Evolutionary conservation across 352 stramenopile genomes (phyloP).

Genomic region (Phytophthora palmivora): DNA sequence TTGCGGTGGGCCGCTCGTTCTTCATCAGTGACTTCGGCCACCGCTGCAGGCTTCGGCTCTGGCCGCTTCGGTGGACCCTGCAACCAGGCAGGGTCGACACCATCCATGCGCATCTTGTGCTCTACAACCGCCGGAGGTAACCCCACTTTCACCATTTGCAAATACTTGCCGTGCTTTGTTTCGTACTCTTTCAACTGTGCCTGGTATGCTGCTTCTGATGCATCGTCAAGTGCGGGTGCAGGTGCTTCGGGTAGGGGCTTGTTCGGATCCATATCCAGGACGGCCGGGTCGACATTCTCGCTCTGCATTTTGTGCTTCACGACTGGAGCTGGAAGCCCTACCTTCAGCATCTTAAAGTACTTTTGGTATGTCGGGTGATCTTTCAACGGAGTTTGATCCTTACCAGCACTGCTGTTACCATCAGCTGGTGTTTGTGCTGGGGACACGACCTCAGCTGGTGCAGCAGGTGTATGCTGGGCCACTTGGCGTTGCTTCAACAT

Average conservation of each 20-base stretch:
- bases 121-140: conserved; percentile 70
- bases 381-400: conserved; percentile 55
- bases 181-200: conserved; percentile 67
- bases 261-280: conserved; percentile 73
- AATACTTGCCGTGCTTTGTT: conserved; percentile 72
- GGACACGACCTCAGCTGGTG: conserved; percentile 4
- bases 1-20: conserved; percentile 63
- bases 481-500: conserved; percentile 52
- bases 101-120: conserved; percentile 89
- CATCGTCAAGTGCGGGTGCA: conserved; percentile 30
- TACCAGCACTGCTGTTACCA: conserved; percentile 10
- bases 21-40: conserved; percentile 46
- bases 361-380: conserved; percentile 73
- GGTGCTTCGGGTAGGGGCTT: conserved; percentile 47
- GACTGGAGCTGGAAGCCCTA: conserved; percentile 66
- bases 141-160: conserved; percentile 84
- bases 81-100: conserved; percentile 68
- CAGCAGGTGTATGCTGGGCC: conserved; percentile 12
- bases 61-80: conserved; percentile 57
- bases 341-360: conserved; percentile 88
- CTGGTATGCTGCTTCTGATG: conserved; percentile 60
- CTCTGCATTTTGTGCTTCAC: conserved; percentile 84
- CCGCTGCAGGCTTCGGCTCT: conserved; percentile 26
- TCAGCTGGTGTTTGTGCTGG: conserved; percentile 5
- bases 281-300: conserved; percentile 62